Base-by-base conservation (phyloP, 306 rosid species). In the Erythrophleum fordii region DNA sequence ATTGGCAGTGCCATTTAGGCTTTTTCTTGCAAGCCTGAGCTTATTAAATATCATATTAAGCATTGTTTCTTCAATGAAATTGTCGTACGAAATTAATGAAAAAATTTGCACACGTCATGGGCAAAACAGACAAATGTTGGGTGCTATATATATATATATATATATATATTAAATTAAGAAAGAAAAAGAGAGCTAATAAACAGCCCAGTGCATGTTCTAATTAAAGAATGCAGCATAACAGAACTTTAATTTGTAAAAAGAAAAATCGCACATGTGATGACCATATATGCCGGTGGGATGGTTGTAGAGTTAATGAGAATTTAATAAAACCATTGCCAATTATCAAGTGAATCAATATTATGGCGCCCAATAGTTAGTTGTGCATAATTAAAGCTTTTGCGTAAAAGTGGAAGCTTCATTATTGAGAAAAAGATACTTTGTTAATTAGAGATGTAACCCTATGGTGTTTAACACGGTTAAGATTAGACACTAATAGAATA, bases 301-400 rank as follows among this genome's bases (percentile, higher is more conserved):
- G 87, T 80, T 80, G 85, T 60, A 83, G 74, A 82, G 80, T 86
- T 53, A 79, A 85, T 85, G 86, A 69, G 51, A 45, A 78, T 69
- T 82, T 79, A 86, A 82, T 71, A 64, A 79, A 75, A 70, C 71
- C 65, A 84, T 76, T 58, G 74, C 23, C 69, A 73, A 72, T 59
- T 74, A 53, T 79, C 28, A 62, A 76, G 84, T 82, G 68, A 79
- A 86, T 67, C 56, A 73, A 80, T 56, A 59, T 76, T 52, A 73
- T 77, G 76, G 89, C 82, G 82, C 89, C 87, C 37, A 73, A 78
- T 83, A 55, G 81, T 85, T 88, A 59, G 89, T 83, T 88, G 84
- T 37, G 67, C 18, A 65, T 69, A 61, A 85, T 83, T 59, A 81
- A 83, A 83, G 73, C 74, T 78, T n/a, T 70, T 69, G 77, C 80